Percentiles rank a stretch among this genome's conserved stretches.
phyloP scores from a whole-genome alignment of 805 yeast genomes.

The Ascoidea tarda region DNA sequence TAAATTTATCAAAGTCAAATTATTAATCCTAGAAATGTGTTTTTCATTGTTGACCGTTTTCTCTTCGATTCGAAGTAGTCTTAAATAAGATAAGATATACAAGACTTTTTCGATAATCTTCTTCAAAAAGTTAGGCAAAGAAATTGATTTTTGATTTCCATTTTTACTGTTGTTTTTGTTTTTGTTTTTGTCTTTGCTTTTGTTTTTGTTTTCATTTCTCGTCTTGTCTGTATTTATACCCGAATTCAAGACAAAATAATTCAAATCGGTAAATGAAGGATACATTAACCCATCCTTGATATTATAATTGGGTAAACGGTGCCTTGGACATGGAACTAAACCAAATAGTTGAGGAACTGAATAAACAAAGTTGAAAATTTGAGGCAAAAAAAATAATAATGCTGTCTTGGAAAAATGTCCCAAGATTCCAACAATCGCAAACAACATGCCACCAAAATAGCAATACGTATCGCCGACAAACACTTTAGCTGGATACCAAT shows the following conservation, averaged over 20 bases:
- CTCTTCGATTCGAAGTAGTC: constrained; percentile 32
- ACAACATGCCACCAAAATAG: constrained; percentile 97
- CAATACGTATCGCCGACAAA: constrained; percentile 98
- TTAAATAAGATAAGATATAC: constrained; percentile 29
- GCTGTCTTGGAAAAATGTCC: constrained; percentile 95
- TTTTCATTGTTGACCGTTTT: constrained; percentile 11
- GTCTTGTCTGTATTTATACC: background rate
- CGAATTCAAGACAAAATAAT: background rate
- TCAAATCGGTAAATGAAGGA: constrained; percentile 45
- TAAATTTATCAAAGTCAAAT: constrained; percentile 80
- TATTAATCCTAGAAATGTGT: constrained; percentile 37
- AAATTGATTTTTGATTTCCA: constrained; percentile 12
- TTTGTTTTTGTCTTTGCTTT: constrained; percentile 1
- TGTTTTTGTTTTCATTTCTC: too few relatives aligned
- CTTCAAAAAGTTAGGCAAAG: constrained; percentile 15
- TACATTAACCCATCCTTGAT: constrained; percentile 55
- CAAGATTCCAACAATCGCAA: constrained; percentile 89
- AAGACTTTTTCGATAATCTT: constrained; percentile 20
- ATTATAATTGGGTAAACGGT: constrained; percentile 74
- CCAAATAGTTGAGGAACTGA: constrained; percentile 87
- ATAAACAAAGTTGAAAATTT: constrained; percentile 78
- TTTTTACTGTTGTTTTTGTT: constrained; percentile 9
- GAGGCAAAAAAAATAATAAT: constrained; percentile 77
- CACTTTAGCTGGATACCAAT: constrained; percentile 85
- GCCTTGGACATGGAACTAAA: constrained; percentile 89